Conservation (phyloP, 345 rosid species). For the Syzygium aromaticum region DNA sequence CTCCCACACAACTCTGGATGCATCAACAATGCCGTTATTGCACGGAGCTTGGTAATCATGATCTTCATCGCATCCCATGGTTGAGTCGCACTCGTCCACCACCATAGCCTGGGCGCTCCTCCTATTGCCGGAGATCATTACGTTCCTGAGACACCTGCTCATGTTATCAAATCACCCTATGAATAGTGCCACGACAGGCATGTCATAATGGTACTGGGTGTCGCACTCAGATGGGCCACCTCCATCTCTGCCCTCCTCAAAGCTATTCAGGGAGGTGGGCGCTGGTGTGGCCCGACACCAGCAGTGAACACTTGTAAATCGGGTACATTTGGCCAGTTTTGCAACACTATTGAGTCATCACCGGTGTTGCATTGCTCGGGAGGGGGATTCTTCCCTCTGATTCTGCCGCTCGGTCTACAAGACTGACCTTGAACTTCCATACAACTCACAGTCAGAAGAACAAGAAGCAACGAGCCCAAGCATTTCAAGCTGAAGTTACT, state of each 20-base stretch:
- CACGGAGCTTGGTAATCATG: slow-evolving; percentile 6
- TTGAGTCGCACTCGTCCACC: slow-evolving; percentile 9
- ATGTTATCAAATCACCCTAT: slow-evolving; percentile 14
- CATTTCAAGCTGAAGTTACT: not conserved
- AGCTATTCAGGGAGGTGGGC: slow-evolving; percentile 12
- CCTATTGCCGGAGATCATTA: slow-evolving; percentile 12
- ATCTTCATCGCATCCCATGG: not conserved
- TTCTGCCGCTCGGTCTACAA: slow-evolving; percentile 19
- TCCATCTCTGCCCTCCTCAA: slow-evolving; percentile 8
- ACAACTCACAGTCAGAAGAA: not conserved
- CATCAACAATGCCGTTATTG: slow-evolving; percentile 1
- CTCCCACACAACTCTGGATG: slow-evolving; percentile 1
- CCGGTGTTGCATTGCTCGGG: slow-evolving; percentile 19
- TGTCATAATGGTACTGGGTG: slow-evolving; percentile 7
- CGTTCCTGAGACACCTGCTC: slow-evolving; percentile 7
- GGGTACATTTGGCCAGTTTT: slow-evolving; percentile 13
- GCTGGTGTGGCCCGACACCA: not conserved
- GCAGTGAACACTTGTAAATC: not conserved
- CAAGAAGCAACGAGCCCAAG: not conserved
- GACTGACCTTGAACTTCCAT: not conserved
- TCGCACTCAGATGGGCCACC: slow-evolving; percentile 21
- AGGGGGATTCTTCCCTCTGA: slow-evolving; percentile 16
- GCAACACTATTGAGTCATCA: slow-evolving; percentile 19
- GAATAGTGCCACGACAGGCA: slow-evolving; percentile 15
- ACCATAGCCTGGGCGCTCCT: not conserved